Evolutionary conservation across 805 yeast genomes (phyloP).

Genomic region (Saturnispora besseyi): DNA sequence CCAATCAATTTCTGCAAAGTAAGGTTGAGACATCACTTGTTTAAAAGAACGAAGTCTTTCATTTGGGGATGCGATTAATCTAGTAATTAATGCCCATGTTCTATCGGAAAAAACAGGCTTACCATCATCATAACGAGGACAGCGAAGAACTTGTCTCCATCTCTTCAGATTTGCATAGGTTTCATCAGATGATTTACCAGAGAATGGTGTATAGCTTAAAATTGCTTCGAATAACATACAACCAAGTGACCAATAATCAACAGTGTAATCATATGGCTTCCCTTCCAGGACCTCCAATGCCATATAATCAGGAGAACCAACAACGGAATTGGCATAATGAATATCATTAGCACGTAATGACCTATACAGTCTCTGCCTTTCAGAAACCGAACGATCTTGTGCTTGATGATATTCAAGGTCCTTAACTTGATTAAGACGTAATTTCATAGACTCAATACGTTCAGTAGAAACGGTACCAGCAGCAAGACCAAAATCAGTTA

Average conservation of each 20-base stretch:
- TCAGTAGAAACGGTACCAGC: constrained; percentile 92
- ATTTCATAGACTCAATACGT: constrained; percentile 85
- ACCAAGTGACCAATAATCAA: constrained; percentile 98
- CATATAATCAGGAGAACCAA: constrained; percentile 98
- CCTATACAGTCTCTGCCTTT: constrained; percentile 80
- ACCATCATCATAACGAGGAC: constrained; percentile 91
- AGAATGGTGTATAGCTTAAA: constrained; percentile 95
- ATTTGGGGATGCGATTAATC: constrained; percentile 71
- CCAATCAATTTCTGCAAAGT: constrained; percentile 83
- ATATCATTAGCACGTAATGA: constrained; percentile 69
- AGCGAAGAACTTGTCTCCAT: constrained; percentile 79
- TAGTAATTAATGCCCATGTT: constrained; percentile 83
- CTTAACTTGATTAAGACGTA: constrained; percentile 55
- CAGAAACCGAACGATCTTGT: constrained; percentile 65
- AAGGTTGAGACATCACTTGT: constrained; percentile 71
- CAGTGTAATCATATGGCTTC: constrained; percentile 85
- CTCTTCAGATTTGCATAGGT: constrained; percentile 88
- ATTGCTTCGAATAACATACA: constrained; percentile 94
- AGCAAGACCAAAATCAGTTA: constrained; percentile 95
- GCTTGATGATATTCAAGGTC: constrained; percentile 56
- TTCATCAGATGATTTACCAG: constrained; percentile 89
- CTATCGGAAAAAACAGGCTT: constrained; percentile 89
- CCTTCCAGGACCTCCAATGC: constrained; percentile 96
- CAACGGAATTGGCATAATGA: constrained; percentile 88
- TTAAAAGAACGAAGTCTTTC: constrained; percentile 68